Percentiles rank a stretch among this genome's conserved stretches.
phyloP scores from a whole-genome alignment of 1,284 basidiomycete species.

The Rhizoctonia solani region DNA sequence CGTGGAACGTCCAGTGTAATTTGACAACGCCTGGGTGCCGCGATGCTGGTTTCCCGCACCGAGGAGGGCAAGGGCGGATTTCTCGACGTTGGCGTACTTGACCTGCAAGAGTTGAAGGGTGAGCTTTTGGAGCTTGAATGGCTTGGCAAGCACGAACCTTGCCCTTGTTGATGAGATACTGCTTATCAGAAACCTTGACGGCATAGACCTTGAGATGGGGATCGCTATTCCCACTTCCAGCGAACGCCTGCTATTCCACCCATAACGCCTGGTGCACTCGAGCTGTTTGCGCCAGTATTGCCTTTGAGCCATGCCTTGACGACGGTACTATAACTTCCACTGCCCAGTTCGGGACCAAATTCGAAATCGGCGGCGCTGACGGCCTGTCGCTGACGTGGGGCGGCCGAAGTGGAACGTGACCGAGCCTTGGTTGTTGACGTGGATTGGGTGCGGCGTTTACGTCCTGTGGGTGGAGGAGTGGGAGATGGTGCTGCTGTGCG shows the following conservation, averaged over 20 bases:
- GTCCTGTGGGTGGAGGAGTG: conserved; percentile 42
- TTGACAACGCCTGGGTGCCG: conserved; percentile 85
- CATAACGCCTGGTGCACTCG: conserved; percentile 43
- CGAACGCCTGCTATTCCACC: conserved; percentile 55
- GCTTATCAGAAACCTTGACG: conserved; percentile 78
- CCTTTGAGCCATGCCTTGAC: conserved; percentile 34
- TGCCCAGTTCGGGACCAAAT: conserved; percentile 71
- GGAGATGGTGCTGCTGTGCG: neutral
- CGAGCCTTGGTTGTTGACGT: conserved; percentile 24
- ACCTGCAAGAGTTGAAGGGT: neutral
- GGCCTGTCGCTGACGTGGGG: conserved; percentile 52
- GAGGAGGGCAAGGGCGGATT: conserved; percentile 56
- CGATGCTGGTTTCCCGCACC: conserved; percentile 32
- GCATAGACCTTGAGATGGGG: conserved; percentile 75
- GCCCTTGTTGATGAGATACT: conserved; percentile 67
- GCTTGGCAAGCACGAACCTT: conserved; percentile 58
- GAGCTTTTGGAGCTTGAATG: neutral
- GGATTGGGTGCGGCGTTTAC: conserved; percentile 17
- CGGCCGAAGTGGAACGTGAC: conserved; percentile 26
- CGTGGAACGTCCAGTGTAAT: conserved; percentile 83
- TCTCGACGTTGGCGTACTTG: conserved; percentile 60
- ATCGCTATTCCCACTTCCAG: conserved; percentile 60
- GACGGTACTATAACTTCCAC: conserved; percentile 80
- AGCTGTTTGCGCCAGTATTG: conserved; percentile 28
- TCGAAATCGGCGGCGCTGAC: conserved; percentile 65